A percentile compares a stretch with the other conserved stretches of the same genome.
Conservation (phyloP, 257 asterid genomes). For the Knoxia roxburghii region DNA sequence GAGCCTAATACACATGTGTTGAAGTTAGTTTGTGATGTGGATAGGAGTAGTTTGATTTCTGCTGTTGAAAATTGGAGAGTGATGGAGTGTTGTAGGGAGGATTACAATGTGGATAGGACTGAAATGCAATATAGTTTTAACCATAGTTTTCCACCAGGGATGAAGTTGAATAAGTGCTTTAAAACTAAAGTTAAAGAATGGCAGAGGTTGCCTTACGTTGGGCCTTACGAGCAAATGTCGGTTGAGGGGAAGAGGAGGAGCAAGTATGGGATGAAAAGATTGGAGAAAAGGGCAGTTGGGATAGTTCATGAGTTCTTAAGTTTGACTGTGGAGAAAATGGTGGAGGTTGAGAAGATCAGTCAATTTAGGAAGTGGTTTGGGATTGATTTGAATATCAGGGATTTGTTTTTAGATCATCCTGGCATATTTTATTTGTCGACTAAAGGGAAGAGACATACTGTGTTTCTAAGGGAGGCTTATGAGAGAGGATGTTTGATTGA, state of each 20-base stretch:
- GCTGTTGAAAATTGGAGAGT: slow-evolving; percentile 76
- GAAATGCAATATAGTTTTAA: slow-evolving; percentile 52
- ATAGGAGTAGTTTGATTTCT: slow-evolving; percentile 44
- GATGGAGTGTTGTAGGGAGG: slow-evolving; percentile 63
- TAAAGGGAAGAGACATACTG: slow-evolving; percentile 72
- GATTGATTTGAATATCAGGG: slow-evolving; percentile 74
- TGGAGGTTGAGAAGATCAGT: slow-evolving; percentile 93
- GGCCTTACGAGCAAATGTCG: slow-evolving; percentile 66
- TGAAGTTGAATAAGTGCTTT: slow-evolving; percentile 61
- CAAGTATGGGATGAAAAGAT: slow-evolving; percentile 39
- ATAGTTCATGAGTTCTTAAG: slow-evolving; percentile 85
- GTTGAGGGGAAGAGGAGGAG: slow-evolving; percentile 31
- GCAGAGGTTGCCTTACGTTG: slow-evolving; percentile 62
- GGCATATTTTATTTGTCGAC: slow-evolving; percentile 85
- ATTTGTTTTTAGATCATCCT: slow-evolving; percentile 82
- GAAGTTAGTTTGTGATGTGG: slow-evolving; percentile 41
- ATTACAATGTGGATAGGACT: slow-evolving; percentile 45
- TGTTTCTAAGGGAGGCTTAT: slow-evolving; percentile 83
- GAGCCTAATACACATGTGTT: slow-evolving; percentile 65
- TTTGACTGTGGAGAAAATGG: slow-evolving; percentile 91
- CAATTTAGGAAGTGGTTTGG: slow-evolving; percentile 88
- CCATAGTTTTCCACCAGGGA: slow-evolving; percentile 78
- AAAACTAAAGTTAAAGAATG: slow-evolving; percentile 70
- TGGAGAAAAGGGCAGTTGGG: slow-evolving; percentile 89
- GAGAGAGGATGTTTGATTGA: slow-evolving; percentile 83